Evolutionary conservation across 164 flowering plant species (phyloP).

Genomic region (Chloranthus sessilifolius): DNA sequence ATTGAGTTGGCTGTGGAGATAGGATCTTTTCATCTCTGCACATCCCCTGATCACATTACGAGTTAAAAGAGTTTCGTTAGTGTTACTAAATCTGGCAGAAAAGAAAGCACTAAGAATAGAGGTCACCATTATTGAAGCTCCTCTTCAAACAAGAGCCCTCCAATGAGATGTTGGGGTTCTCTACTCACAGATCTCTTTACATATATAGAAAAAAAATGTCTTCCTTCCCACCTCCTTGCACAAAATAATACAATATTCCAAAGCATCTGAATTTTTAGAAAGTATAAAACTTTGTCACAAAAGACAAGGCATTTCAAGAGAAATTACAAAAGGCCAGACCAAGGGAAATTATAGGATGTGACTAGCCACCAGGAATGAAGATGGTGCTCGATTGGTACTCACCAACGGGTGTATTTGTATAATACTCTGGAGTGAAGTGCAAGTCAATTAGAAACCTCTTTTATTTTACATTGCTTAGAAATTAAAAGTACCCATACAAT

Average conservation of each 20-base stretch:
- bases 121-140: slow-evolving; percentile 4
- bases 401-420: too few relatives aligned
- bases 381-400: too few relatives aligned
- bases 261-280: too few relatives aligned
- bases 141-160: neutral
- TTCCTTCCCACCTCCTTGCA: neutral
- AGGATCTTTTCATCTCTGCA: slow-evolving; percentile 24
- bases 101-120: neutral
- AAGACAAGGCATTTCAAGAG: too few relatives aligned
- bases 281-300: too few relatives aligned
- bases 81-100: neutral
- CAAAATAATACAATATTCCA: neutral
- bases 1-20: slow-evolving; percentile 18
- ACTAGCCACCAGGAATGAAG: too few relatives aligned
- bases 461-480: too few relatives aligned
- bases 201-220: slow-evolving; percentile 6
- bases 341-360: too few relatives aligned
- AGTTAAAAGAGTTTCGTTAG: neutral
- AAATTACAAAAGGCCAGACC: too few relatives aligned
- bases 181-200: neutral
- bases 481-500: too few relatives aligned
- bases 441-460: too few relatives aligned
- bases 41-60: slow-evolving; percentile 26
- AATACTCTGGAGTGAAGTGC: too few relatives aligned
- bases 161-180: neutral